Evolutionary conservation across 2,329 filamentous ascomycete genomes (phyloP), one percentile per base, ranked within the genome.

Genomic region (Knufia fluminis): DNA sequence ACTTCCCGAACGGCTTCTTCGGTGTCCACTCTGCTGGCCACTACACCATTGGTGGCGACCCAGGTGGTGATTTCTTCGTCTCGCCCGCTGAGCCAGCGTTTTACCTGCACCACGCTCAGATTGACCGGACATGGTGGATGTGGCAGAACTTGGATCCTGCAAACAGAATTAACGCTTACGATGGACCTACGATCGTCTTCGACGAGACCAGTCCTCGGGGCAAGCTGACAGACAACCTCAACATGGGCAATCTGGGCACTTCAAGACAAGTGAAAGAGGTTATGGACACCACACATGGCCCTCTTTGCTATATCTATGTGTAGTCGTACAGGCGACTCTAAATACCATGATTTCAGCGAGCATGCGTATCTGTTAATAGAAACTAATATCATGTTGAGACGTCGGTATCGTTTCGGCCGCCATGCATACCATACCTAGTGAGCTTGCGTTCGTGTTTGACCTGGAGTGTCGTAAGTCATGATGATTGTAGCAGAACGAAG

Each of bases 121-220:
- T 76, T 22, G 73, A 76, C 54, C 64, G 71, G 2, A 57, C 66
- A 2, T 76, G 66, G 62, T 73, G 70, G 70, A 72, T 69, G 12
- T 76, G 73, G 73, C 72, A 76, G 59, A 24, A 20, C 24, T 59
- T 68, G 43, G 65, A 73, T 43, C 55, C 64, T 31, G 55, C 59
- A 43, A 61, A 61, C 10, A 62, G 72, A 14, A 17, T 44, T 8
- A 32, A 49, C 19, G 47, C 28, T 20, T 61, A 52, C 35, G 54
- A 61, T 49, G 62, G 55, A 12, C 52, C 54, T 31, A 52, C 52
- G 16, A 55, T 54, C 17, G 49, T 47, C 7, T 36, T 56, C 19
- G 50, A 56, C 41, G 52, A 49, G 3, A 49, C 42, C 39, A 54
- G 52, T 47, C 54, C 54, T 2, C 47, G 42, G 17, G 55, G 52